Conservation (phyloP, 441 rosid genomes). For the Syzygium malaccense region DNA sequence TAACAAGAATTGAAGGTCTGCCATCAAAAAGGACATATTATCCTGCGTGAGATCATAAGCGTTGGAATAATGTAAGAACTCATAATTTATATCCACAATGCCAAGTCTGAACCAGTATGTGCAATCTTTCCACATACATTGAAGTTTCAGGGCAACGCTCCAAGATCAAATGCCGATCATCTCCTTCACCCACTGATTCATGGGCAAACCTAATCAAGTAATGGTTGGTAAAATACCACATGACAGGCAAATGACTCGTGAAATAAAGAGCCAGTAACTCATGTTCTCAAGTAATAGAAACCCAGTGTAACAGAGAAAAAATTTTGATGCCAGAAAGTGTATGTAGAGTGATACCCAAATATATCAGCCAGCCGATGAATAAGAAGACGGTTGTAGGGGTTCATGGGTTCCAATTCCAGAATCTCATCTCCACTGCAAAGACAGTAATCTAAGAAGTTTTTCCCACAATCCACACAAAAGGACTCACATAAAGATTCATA, state of each 20-base stretch:
- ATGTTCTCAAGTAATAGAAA: background rate
- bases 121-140: slow-evolving; percentile 29
- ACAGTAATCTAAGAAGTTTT: background rate
- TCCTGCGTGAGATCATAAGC: background rate
- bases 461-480: background rate
- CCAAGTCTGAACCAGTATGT: background rate
- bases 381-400: slow-evolving; percentile 59
- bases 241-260: background rate
- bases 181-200: slow-evolving; percentile 69
- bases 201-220: slow-evolving; percentile 49
- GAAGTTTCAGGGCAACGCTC: slow-evolving; percentile 55
- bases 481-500: background rate
- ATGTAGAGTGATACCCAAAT: slow-evolving; percentile 35
- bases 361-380: slow-evolving; percentile 68
- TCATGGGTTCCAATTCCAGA: slow-evolving; percentile 66
- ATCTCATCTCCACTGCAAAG: slow-evolving; percentile 43
- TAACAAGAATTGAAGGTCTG: slow-evolving; percentile 72
- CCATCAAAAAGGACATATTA: slow-evolving; percentile 1
- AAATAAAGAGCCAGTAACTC: background rate
- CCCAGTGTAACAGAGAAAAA: background rate
- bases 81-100: background rate
- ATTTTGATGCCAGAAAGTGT: background rate
- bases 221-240: background rate
- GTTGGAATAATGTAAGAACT: background rate
- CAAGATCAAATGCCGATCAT: slow-evolving; percentile 47